A percentile compares a stretch with the other conserved stretches of the same genome.
These are phyloP conservation scores for Rhodamnia rubescens DNA, from an alignment of 345 rosid genomes.

Conservation along the genomic window DNA sequence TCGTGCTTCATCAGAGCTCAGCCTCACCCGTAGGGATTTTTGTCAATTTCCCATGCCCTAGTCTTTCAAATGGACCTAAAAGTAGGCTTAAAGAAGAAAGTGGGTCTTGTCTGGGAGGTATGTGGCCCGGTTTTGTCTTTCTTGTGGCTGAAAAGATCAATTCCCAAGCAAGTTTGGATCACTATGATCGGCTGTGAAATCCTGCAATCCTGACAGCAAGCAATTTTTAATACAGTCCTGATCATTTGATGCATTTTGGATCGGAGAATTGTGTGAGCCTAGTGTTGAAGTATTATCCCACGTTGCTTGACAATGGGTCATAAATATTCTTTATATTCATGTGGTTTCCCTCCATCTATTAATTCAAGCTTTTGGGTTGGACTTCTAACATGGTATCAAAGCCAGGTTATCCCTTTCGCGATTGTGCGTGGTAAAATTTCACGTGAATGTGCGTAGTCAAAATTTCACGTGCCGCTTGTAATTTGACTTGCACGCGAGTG, in stretches of 20 bases:
- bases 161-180: not conserved
- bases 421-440: no score
- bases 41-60: not conserved
- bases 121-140: not conserved
- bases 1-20: not conserved
- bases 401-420: no score
- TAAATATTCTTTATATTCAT: no score
- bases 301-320: no score
- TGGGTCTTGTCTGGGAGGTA: not conserved
- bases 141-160: not conserved
- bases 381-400: no score
- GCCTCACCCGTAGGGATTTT: not conserved
- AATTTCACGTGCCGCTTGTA: no score
- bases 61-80: not conserved
- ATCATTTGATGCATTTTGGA: not conserved
- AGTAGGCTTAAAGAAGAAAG: not conserved
- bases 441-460: no score
- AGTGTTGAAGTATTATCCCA: no score
- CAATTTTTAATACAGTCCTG: not conserved
- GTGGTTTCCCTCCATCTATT: no score
- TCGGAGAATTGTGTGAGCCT: not conserved
- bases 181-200: not conserved
- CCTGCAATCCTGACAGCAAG: not conserved
- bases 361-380: no score
- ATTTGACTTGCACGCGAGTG: no score